Conservation (phyloP, 805 yeast genomes). For the Schwanniomyces polymorphus region DNA sequence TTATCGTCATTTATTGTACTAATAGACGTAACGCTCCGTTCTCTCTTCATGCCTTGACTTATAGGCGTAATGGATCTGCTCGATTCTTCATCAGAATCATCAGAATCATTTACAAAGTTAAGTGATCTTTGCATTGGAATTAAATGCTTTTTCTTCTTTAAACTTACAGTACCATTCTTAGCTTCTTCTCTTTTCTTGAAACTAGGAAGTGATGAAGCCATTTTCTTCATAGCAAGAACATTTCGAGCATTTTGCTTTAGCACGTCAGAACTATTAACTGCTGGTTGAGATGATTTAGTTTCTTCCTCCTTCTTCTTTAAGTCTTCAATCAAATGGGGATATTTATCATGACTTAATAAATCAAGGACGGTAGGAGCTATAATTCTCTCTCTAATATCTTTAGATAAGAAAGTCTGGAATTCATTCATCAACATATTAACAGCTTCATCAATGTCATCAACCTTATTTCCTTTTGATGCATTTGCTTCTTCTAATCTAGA, state of each 20-base stretch:
- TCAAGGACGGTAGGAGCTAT: conserved; percentile 70
- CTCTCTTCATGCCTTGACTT: conserved; percentile 27
- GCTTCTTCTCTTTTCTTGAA: conserved; percentile 31
- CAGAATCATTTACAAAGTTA: conserved; percentile 39
- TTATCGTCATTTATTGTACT: conserved; percentile 16
- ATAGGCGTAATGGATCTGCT: conserved; percentile 38
- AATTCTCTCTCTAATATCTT: conserved; percentile 72
- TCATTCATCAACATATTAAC: conserved; percentile 59
- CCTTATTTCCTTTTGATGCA: conserved; percentile 12
- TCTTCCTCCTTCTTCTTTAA: conserved; percentile 30
- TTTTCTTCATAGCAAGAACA: conserved; percentile 20
- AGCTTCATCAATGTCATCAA: conserved; percentile 56
- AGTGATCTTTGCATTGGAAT: conserved; percentile 58
- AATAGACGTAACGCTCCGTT: conserved; percentile 23
- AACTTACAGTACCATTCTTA: background rate
- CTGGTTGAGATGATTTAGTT: conserved; percentile 10
- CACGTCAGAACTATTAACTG: conserved; percentile 5
- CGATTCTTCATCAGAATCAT: conserved; percentile 35
- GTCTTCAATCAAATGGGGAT: conserved; percentile 47
- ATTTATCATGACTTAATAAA: conserved; percentile 56
- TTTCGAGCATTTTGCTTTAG: conserved; percentile 26
- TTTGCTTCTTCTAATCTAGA: conserved; percentile 4
- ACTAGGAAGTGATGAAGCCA: conserved; percentile 26
- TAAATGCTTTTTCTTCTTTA: conserved; percentile 31
- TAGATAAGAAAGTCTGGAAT: conserved; percentile 58